Evolutionary conservation across 2,329 filamentous ascomycete species (phyloP).

Genomic region (Bipolaris cookei): DNA sequence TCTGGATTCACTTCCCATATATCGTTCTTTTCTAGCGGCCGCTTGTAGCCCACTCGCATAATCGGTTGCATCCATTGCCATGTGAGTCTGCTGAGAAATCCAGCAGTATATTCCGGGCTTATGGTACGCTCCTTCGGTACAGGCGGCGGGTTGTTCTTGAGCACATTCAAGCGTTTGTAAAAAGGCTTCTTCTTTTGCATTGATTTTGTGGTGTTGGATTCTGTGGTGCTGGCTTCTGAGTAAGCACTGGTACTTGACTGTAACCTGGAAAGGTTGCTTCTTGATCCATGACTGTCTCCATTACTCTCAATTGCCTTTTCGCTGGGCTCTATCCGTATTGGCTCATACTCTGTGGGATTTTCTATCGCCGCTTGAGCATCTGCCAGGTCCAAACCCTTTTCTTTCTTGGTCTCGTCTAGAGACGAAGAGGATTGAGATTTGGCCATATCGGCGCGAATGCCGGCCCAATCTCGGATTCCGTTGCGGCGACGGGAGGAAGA

Average conservation of each 20-base stretch:
- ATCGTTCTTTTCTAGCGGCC: slow-evolving; percentile 81
- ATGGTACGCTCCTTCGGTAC: slow-evolving; percentile 60
- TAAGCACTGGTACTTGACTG: slow-evolving; percentile 38
- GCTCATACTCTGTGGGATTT: slow-evolving; percentile 47
- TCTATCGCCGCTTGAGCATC: slow-evolving; percentile 46
- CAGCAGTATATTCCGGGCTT: slow-evolving; percentile 74
- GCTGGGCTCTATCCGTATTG: slow-evolving; percentile 41
- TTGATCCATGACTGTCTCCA: slow-evolving; percentile 26
- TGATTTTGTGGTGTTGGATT: slow-evolving; percentile 36
- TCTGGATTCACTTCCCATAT: slow-evolving; percentile 88
- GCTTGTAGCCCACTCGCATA: slow-evolving; percentile 84
- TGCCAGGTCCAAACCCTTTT: slow-evolving; percentile 47
- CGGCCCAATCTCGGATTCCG: slow-evolving; percentile 1
- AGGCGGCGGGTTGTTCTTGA: slow-evolving; percentile 60
- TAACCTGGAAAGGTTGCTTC: slow-evolving; percentile 34
- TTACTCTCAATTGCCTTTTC: slow-evolving; percentile 45
- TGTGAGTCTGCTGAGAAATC: slow-evolving; percentile 74
- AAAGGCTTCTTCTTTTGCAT: slow-evolving; percentile 58
- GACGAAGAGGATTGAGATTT: slow-evolving; percentile 35
- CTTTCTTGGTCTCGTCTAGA: slow-evolving; percentile 40
- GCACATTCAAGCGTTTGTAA: slow-evolving; percentile 62
- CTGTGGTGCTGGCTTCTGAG: slow-evolving; percentile 40
- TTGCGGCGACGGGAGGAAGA: slow-evolving; percentile 3
- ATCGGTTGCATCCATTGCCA: slow-evolving; percentile 92
- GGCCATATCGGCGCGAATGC: slow-evolving; percentile 8